Conservation (phyloP, 495 filamentous ascomycete species). For the Xylaria castorea region DNA sequence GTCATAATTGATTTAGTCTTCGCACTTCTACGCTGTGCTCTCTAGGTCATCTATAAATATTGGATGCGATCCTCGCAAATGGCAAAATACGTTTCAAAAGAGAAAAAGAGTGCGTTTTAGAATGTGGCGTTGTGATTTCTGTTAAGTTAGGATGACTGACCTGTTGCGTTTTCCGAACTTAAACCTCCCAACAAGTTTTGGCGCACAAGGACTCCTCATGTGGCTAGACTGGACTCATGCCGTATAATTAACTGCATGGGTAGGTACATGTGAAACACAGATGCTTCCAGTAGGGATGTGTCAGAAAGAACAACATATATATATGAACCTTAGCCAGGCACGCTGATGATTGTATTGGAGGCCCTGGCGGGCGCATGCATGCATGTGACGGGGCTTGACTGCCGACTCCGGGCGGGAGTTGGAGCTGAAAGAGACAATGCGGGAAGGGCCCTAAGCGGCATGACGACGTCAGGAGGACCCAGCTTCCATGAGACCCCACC, state of each 20-base stretch:
- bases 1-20: not conserved
- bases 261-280: not conserved
- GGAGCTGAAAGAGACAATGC: conserved; percentile 14
- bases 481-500: conserved; percentile 20
- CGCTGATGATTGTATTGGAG: conserved; percentile 15
- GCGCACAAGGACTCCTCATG: not conserved
- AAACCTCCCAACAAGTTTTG: not conserved
- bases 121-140: not conserved
- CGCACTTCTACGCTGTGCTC: not conserved
- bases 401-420: not conserved
- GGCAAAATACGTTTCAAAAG: not conserved
- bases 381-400: conserved; percentile 11
- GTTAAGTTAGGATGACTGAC: not conserved
- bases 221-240: not conserved
- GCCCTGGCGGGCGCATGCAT: not conserved
- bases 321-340: conserved; percentile 5
- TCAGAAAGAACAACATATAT: not conserved
- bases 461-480: conserved; percentile 21
- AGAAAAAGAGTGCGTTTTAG: not conserved
- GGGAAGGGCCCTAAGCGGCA: not conserved
- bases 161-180: not conserved
- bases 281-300: not conserved
- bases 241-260: not conserved
- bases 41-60: not conserved
- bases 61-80: not conserved